Conservation (phyloP, 805 yeast genomes). For the Kurtzmaniella fragi region DNA sequence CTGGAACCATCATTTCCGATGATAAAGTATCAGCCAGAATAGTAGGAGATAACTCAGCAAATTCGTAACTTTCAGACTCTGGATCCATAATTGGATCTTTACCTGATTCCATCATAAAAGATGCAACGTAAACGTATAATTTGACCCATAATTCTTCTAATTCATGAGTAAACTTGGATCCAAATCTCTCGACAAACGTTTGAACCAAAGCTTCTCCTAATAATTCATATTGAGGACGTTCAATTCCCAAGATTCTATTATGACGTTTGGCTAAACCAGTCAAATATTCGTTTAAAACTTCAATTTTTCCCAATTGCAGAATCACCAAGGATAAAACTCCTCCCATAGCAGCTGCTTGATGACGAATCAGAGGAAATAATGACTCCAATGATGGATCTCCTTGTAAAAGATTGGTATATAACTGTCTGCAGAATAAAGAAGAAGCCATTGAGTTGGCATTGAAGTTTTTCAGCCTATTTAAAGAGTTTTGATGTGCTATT, state of each 20-base stretch:
- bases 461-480: not conserved
- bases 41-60: no score
- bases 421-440: constrained; percentile 69
- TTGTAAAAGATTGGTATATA: constrained; percentile 62
- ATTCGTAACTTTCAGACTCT: no score
- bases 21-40: no score
- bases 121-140: constrained; percentile 62
- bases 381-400: constrained; percentile 58
- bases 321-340: constrained; percentile 71
- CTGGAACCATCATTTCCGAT: no score
- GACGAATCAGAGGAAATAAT: constrained; percentile 68
- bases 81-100: constrained; percentile 36
- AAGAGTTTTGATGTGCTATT: not conserved
- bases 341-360: constrained; percentile 77
- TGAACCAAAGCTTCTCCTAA: constrained; percentile 71
- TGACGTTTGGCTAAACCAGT: constrained; percentile 68
- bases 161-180: constrained; percentile 47
- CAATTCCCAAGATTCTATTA: constrained; percentile 69
- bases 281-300: constrained; percentile 54
- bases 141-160: constrained; percentile 69
- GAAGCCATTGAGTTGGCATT: constrained; percentile 21
- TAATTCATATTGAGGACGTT: constrained; percentile 58
- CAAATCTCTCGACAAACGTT: constrained; percentile 64
- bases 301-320: constrained; percentile 55
- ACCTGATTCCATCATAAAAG: constrained; percentile 59